phyloP scores from a whole-genome alignment of 23 red algal species.

The Gracilaria gracilis region DNA sequence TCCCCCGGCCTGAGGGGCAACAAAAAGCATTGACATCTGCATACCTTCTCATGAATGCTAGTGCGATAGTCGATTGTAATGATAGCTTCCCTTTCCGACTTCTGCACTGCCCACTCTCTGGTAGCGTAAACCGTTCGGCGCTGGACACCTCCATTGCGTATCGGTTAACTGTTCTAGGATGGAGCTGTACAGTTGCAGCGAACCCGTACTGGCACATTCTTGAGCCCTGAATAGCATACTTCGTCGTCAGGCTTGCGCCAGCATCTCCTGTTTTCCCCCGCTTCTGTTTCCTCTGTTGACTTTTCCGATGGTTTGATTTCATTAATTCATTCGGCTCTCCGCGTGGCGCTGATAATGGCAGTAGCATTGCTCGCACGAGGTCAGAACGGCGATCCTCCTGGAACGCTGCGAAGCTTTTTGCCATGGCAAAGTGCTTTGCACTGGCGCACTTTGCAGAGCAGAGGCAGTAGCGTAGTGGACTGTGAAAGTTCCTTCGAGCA shows the following conservation, averaged over 20 bases:
- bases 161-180: background rate
- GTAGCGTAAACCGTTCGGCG: background rate
- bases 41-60: slow-evolving; percentile 8
- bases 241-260: background rate
- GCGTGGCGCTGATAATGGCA: background rate
- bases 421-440: background rate
- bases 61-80: slow-evolving; percentile 15
- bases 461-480: background rate
- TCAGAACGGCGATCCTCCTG: background rate
- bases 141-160: background rate
- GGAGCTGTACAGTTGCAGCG: background rate
- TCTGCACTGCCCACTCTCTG: background rate
- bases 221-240: background rate
- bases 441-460: background rate
- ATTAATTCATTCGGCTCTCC: background rate
- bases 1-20: slow-evolving; percentile 31
- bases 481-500: background rate
- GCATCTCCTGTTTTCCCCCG: too few species aligned
- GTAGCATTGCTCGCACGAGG: too few species aligned
- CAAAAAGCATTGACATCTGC: slow-evolving; percentile 19
- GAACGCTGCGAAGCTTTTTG: background rate
- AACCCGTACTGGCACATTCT: slow-evolving; percentile 13
- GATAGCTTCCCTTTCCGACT: background rate
- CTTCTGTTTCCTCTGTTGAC: background rate
- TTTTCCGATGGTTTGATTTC: background rate